Evolutionary conservation across 2,329 filamentous ascomycete species (phyloP).

Genomic region (Fusarium sp.): DNA sequence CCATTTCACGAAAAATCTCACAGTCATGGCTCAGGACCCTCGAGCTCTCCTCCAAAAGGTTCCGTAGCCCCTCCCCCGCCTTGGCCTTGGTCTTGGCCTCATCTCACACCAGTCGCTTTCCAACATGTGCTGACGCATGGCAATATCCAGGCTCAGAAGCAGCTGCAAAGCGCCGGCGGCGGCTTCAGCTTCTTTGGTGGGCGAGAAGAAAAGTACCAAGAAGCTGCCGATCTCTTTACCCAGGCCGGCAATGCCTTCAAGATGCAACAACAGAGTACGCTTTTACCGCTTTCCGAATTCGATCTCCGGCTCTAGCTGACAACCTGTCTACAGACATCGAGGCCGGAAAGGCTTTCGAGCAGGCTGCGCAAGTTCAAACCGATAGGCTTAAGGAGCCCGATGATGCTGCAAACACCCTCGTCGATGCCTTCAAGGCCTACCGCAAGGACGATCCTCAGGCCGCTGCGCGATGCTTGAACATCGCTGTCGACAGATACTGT

Average conservation of each 20-base stretch:
- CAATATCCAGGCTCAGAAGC: slow-evolving; percentile 80
- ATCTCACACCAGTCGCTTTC: slow-evolving; percentile 2
- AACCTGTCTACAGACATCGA: slow-evolving; percentile 71
- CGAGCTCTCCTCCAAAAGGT: slow-evolving; percentile 83
- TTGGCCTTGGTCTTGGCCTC: no score
- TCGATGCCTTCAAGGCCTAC: slow-evolving; percentile 96
- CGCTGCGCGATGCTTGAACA: slow-evolving; percentile 80
- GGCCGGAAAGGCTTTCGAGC: slow-evolving; percentile 86
- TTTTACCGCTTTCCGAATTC: neutral
- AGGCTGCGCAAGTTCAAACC: slow-evolving; percentile 82
- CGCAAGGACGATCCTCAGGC: slow-evolving; percentile 84
- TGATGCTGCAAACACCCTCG: slow-evolving; percentile 87
- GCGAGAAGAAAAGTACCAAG: slow-evolving; percentile 86
- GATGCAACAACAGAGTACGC: slow-evolving; percentile 82
- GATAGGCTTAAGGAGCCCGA: slow-evolving; percentile 88
- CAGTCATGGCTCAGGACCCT: slow-evolving; percentile 77
- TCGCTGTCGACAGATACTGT: slow-evolving; percentile 87
- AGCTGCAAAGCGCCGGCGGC: slow-evolving; percentile 73
- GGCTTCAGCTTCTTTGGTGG: slow-evolving; percentile 93
- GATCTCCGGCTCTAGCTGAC: slow-evolving; percentile 6
- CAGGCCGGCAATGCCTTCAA: slow-evolving; percentile 93
- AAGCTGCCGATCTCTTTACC: slow-evolving; percentile 85
- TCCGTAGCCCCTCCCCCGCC: slow-evolving; percentile 37
- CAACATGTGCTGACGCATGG: slow-evolving; percentile 10
- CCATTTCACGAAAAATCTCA: slow-evolving; percentile 6